A percentile compares a stretch with the other conserved stretches of the same genome.
These are phyloP conservation scores for Podila epigama DNA, from an alignment of 192 early-diverging fungal genomes.

Conservation along the genomic window DNA sequence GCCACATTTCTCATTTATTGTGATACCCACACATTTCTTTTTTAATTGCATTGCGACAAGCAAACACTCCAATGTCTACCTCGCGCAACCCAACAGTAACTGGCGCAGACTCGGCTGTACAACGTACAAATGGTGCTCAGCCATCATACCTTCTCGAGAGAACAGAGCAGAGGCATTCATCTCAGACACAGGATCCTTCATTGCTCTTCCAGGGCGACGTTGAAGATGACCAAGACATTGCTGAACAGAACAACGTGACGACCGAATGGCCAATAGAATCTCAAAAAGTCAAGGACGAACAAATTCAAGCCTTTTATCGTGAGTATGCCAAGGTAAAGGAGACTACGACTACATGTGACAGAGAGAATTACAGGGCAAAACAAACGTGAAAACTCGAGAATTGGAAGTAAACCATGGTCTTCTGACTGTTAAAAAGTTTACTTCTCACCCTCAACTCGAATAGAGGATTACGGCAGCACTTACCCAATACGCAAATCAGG, in stretches of 20 bases:
- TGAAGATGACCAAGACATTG: background rate
- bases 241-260: background rate
- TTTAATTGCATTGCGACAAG: background rate
- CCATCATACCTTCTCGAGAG: background rate
- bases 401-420: too few relatives aligned
- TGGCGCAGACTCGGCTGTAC: background rate
- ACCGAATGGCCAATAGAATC: slow-evolving; percentile 5
- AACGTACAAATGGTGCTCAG: background rate
- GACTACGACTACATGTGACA: background rate
- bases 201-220: background rate
- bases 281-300: slow-evolving; percentile 25
- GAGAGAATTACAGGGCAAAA: too few relatives aligned
- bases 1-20: background rate
- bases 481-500: slow-evolving; percentile 5
- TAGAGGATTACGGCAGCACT: slow-evolving; percentile 39
- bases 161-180: background rate
- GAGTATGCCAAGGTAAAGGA: slow-evolving; percentile 38
- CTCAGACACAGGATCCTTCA: background rate
- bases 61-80: background rate
- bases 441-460: background rate
- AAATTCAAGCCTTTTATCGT: slow-evolving; percentile 37
- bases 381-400: too few relatives aligned
- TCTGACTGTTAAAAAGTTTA: too few relatives aligned
- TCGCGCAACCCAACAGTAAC: background rate
- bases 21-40: background rate